A percentile compares a stretch with the other conserved stretches of the same genome.
Conservation (phyloP, 2,329 filamentous ascomycete species). For the Didymella keratinophila region DNA sequence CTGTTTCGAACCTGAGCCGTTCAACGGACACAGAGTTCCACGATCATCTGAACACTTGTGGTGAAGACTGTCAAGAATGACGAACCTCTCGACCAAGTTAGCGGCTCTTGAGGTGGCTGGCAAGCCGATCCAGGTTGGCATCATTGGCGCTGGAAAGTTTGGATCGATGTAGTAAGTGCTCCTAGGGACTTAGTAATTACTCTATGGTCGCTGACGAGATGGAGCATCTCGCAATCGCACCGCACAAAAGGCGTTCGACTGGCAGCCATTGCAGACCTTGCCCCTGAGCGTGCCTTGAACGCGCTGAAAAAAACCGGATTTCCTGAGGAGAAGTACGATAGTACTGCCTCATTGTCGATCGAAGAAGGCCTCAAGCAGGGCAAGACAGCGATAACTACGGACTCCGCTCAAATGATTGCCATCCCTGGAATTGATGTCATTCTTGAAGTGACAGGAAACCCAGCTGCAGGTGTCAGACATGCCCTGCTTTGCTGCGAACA, state of each 20-base stretch:
- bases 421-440: constrained; percentile 56
- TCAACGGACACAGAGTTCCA: not conserved
- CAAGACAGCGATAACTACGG: constrained; percentile 55
- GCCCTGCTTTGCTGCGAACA: constrained; percentile 55
- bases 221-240: constrained; percentile 55
- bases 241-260: constrained; percentile 54
- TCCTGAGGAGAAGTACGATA: constrained; percentile 52
- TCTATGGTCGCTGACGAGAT: not conserved
- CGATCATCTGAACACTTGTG: not conserved
- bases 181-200: too few species aligned
- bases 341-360: constrained; percentile 33
- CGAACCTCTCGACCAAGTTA: constrained; percentile 27
- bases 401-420: constrained; percentile 54
- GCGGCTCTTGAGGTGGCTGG: constrained; percentile 22
- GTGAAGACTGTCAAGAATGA: constrained; percentile 12
- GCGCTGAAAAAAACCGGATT: constrained; percentile 54
- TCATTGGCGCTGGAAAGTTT: constrained; percentile 59
- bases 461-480: constrained; percentile 55
- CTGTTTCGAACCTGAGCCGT: too few species aligned
- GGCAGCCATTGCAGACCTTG: constrained; percentile 56
- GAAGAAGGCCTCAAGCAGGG: constrained; percentile 51
- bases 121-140: constrained; percentile 46
- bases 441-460: constrained; percentile 56
- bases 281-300: constrained; percentile 51
- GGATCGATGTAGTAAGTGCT: constrained; percentile 55